phyloP scores from a whole-genome alignment of 1,284 basidiomycete genomes.

The Sphaerobolus stellatus region DNA sequence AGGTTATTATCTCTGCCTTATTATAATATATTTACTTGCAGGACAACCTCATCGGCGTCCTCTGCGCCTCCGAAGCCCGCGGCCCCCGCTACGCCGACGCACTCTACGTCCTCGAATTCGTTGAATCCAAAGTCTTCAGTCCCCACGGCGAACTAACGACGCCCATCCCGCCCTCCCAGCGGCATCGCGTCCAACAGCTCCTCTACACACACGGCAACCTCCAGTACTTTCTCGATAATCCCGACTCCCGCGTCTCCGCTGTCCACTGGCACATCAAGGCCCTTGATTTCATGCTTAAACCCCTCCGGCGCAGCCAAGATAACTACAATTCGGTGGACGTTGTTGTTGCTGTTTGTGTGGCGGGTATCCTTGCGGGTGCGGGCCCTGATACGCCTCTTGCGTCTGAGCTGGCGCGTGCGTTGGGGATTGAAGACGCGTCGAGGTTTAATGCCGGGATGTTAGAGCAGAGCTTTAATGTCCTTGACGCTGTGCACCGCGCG shows the following conservation, averaged over 20 bases:
- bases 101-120: slow-evolving; percentile 36
- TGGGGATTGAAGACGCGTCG: slow-evolving; percentile 20
- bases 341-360: slow-evolving; percentile 35
- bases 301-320: no score
- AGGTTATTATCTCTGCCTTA: slow-evolving; percentile 8
- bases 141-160: slow-evolving; percentile 14
- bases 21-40: slow-evolving; percentile 3
- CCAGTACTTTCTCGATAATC: slow-evolving; percentile 17
- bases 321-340: slow-evolving; percentile 34
- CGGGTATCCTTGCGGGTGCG: slow-evolving; percentile 27
- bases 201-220: slow-evolving; percentile 45
- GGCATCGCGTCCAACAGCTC: slow-evolving; percentile 42
- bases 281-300: slow-evolving; percentile 35
- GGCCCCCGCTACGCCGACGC: slow-evolving; percentile 30
- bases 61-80: slow-evolving; percentile 26
- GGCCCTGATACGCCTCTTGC: slow-evolving; percentile 21
- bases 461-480: slow-evolving; percentile 29
- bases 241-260: slow-evolving; percentile 31
- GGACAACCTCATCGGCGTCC: slow-evolving; percentile 43
- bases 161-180: slow-evolving; percentile 32
- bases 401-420: slow-evolving; percentile 17
- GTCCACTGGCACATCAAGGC: slow-evolving; percentile 34
- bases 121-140: slow-evolving; percentile 25
- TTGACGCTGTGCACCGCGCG: slow-evolving; percentile 35
- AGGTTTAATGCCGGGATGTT: slow-evolving; percentile 21